Percentiles rank a stretch among this genome's conserved stretches.
Conservation (phyloP, 2,329 filamentous ascomycete species). For the Exutisphaerella laricina region DNA sequence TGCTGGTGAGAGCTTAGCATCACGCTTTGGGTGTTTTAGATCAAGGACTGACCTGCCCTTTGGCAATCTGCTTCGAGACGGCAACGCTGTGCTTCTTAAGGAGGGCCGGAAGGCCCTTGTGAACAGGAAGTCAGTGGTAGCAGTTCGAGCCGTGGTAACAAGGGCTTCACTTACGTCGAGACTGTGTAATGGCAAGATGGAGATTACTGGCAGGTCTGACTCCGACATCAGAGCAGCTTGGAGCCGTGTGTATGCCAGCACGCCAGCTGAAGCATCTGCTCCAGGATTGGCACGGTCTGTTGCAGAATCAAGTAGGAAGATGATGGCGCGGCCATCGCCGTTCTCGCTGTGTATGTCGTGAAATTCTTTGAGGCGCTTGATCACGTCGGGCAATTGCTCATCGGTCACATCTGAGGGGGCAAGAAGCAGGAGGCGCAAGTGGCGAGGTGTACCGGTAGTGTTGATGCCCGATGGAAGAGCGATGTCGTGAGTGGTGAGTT, state of each 20-base stretch:
- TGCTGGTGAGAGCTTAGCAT: no score
- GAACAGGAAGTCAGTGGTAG: no score
- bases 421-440: conserved; percentile 31
- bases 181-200: conserved; percentile 25
- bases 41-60: no score
- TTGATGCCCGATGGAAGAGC: conserved; percentile 23
- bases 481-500: conserved; percentile 36
- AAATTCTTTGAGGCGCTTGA: conserved; percentile 32
- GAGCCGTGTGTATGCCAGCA: conserved; percentile 25
- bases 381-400: conserved; percentile 17
- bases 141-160: no score
- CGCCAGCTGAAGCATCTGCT: conserved; percentile 10
- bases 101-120: conserved; percentile 20
- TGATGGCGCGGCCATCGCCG: conserved; percentile 24
- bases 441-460: conserved; percentile 7
- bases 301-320: conserved; percentile 28
- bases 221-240: conserved; percentile 24
- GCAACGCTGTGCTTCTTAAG: conserved; percentile 15
- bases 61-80: background rate
- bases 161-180: no score
- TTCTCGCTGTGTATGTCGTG: conserved; percentile 26
- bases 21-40: no score
- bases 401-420: conserved; percentile 23
- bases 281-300: conserved; percentile 16
- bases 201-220: conserved; percentile 20